Evolutionary conservation across 1,284 basidiomycete genomes (phyloP).

Genomic region (Microbotryum violaceum): DNA sequence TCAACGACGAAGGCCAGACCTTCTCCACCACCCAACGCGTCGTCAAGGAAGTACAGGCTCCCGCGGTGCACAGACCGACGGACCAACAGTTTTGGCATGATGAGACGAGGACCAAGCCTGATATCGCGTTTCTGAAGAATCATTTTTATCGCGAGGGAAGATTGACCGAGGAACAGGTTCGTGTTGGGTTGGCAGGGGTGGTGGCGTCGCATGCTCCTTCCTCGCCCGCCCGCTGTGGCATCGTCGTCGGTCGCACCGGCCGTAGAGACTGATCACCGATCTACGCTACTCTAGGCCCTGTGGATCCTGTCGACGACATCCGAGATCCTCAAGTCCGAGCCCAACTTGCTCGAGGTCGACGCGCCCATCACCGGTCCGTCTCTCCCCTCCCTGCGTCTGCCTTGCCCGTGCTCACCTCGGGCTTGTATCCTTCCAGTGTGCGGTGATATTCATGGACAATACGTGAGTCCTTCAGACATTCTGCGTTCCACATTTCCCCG

Average conservation of each 20-base stretch:
- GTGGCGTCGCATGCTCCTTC: neutral
- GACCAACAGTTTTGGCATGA: conserved; percentile 87
- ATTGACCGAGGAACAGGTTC: conserved; percentile 30
- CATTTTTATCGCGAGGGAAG: conserved; percentile 96
- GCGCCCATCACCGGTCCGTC: conserved; percentile 83
- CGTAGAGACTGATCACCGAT: neutral
- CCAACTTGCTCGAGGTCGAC: conserved; percentile 83
- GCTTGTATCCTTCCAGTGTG: conserved; percentile 55
- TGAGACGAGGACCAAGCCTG: conserved; percentile 76
- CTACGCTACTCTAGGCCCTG: conserved; percentile 51
- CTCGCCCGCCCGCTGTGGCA: neutral
- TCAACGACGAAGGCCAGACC: conserved; percentile 43
- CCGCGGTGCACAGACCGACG: conserved; percentile 84
- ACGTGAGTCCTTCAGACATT: conserved; percentile 52
- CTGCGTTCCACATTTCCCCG: no score
- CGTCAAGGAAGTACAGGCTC: conserved; percentile 74
- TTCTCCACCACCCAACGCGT: conserved; percentile 44
- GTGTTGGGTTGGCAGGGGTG: neutral
- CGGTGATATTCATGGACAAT: conserved; percentile 96
- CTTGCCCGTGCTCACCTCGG: neutral
- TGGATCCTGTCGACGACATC: conserved; percentile 76
- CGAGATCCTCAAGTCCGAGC: conserved; percentile 66
- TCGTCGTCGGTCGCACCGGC: neutral
- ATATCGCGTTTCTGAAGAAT: conserved; percentile 95
- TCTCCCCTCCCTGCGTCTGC: conserved; percentile 23